Base-by-base conservation (phyloP, 441 rosid genomes). In the Capsella rubella region DNA sequence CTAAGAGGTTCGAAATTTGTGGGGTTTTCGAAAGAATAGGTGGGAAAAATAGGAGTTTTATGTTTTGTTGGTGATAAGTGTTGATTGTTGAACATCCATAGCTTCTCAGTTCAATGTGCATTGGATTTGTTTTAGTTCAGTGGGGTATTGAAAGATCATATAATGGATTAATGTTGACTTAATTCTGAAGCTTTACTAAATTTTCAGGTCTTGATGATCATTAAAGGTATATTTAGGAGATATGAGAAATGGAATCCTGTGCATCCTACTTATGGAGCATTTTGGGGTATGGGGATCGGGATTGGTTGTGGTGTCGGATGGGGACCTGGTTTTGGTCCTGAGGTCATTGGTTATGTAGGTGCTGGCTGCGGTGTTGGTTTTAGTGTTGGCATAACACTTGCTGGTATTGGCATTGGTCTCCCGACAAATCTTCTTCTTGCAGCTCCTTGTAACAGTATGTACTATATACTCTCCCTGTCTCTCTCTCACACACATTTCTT, bases 251-350 rank as follows among this genome's bases (percentile, higher is more conserved):
- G 98, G 97, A 93, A 91, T 76, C 97, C 98, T 4, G 97, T 93
- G 73, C 98, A 93, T 80, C 97, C 98, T 25, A 88, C 98, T 8
- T 66, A 69, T 42, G 98, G 98, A 73, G 88, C 97, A 11, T 94
- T 94, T 72, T 94, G 97, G 97, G 98, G 96, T 3, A 90, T 94
- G 97, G 98, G 99, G 14, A 39, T 92, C 39, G 97, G 98, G 40
- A 49, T 91, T 67, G 98, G 98, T 8, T 94, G 98, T 70, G 98
- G 98, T 4, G 86, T 94, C 6, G 98, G 99, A 15, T 94, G 99
- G 99, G 97, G 97, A 25, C 99, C 99, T 62, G 97, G 99, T 28
- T 90, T 94, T 67, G 99, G 99, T 35, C 97, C 97, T 60, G 97
- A 90, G 82, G 99, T 88, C 39, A 64, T 91, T 78, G 97, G 97